A percentile compares a stretch with the other conserved stretches of the same genome.
Conservation (phyloP, 1,139 yeast genomes). For the Suhomyces choctaworum region DNA sequence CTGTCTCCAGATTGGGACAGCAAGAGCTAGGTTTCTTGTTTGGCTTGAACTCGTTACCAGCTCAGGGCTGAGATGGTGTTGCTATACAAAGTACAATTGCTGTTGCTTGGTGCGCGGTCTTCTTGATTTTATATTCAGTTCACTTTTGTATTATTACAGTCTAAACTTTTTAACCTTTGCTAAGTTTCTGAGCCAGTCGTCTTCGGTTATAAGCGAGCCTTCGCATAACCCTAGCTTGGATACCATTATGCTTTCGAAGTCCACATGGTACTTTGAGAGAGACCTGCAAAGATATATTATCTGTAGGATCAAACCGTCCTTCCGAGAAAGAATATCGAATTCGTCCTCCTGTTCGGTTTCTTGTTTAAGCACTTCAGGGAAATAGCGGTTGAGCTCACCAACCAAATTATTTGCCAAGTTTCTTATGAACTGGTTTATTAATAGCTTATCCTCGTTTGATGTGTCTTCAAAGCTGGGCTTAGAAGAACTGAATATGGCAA, state of each 20-base stretch:
- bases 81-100: too few relatives aligned
- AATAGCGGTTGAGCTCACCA: slow-evolving; percentile 27
- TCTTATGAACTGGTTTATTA: slow-evolving; percentile 36
- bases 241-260: slow-evolving; percentile 53
- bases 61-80: neutral
- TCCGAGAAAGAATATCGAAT: slow-evolving; percentile 42
- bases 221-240: slow-evolving; percentile 33
- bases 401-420: slow-evolving; percentile 32
- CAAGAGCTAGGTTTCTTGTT: slow-evolving; percentile 77
- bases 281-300: slow-evolving; percentile 77
- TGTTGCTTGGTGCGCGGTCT: neutral
- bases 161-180: slow-evolving; percentile 40
- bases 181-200: slow-evolving; percentile 39
- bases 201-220: slow-evolving; percentile 27
- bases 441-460: slow-evolving; percentile 25
- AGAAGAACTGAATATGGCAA: slow-evolving; percentile 53
- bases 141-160: slow-evolving; percentile 7
- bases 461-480: slow-evolving; percentile 9
- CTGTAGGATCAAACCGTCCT: slow-evolving; percentile 69
- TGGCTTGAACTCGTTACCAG: slow-evolving; percentile 48
- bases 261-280: slow-evolving; percentile 66
- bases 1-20: slow-evolving; percentile 64
- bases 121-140: neutral
- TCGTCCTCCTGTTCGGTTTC: slow-evolving; percentile 26
- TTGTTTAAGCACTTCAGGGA: slow-evolving; percentile 25